phyloP scores from a whole-genome alignment of 2,329 filamentous ascomycete genomes.

The Curvularia spicifera region DNA sequence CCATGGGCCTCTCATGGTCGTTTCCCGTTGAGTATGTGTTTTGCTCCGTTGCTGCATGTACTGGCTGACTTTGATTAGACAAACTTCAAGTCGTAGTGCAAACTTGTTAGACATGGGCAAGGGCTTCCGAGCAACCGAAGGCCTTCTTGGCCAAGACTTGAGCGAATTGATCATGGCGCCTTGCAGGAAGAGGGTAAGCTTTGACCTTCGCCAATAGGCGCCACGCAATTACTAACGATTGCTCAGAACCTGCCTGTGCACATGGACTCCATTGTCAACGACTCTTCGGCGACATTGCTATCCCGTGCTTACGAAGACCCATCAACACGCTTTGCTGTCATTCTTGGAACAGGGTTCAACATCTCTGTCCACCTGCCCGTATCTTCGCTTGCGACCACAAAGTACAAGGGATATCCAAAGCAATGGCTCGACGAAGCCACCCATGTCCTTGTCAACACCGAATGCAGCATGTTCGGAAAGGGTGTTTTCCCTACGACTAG shows the following conservation, averaged over 20 bases:
- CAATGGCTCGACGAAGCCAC: slow-evolving; percentile 64
- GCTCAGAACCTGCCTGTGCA: slow-evolving; percentile 60
- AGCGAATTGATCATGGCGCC: slow-evolving; percentile 65
- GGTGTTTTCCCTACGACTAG: slow-evolving; percentile 63
- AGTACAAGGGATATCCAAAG: slow-evolving; percentile 62
- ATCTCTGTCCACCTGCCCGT: slow-evolving; percentile 68
- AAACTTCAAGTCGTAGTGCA: slow-evolving; percentile 65
- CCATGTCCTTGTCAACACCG: slow-evolving; percentile 69
- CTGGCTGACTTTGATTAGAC: slow-evolving; percentile 43
- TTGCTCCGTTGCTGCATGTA: neutral
- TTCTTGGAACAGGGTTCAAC: slow-evolving; percentile 70
- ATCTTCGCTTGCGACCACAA: slow-evolving; percentile 58
- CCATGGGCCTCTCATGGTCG: slow-evolving; percentile 70
- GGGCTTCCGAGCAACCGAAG: slow-evolving; percentile 66
- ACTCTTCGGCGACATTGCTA: slow-evolving; percentile 66
- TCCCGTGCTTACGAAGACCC: slow-evolving; percentile 67
- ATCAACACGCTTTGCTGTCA: slow-evolving; percentile 67
- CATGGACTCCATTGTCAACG: slow-evolving; percentile 69
- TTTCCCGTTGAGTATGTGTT: slow-evolving; percentile 64
- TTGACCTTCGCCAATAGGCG: slow-evolving; percentile 4
- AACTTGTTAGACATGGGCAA: slow-evolving; percentile 69
- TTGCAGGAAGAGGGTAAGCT: slow-evolving; percentile 57
- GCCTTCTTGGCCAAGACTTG: slow-evolving; percentile 65
- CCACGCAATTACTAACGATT: slow-evolving; percentile 25
- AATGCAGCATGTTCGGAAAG: slow-evolving; percentile 70